A percentile compares a stretch with the other conserved stretches of the same genome.
These are phyloP conservation scores for Tarenaya hassleriana DNA, from an alignment of 345 rosid species.

Conservation along the genomic window DNA sequence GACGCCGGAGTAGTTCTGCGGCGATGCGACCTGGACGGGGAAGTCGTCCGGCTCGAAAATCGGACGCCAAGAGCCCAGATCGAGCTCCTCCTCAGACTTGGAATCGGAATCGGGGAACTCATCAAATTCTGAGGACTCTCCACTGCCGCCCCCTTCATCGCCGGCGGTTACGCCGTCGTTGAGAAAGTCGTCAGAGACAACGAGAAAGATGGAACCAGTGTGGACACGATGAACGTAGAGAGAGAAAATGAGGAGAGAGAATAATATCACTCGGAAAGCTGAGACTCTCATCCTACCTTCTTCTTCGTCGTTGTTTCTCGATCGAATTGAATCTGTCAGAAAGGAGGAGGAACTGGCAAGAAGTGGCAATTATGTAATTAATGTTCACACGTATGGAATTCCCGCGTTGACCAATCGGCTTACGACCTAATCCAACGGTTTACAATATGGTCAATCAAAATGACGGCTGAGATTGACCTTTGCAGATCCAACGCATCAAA, in stretches of 20 bases:
- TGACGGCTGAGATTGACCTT: constrained; percentile 16
- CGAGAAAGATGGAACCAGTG: constrained; percentile 66
- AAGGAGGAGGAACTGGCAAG: background rate
- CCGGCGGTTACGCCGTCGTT: constrained; percentile 38
- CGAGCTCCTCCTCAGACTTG: constrained; percentile 53
- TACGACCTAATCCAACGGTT: too few relatives aligned
- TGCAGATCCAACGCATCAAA: constrained; percentile 18
- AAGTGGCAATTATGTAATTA: constrained; percentile 13
- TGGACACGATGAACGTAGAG: constrained; percentile 29
- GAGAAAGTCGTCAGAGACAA: constrained; percentile 72
- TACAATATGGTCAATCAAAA: too few relatives aligned
- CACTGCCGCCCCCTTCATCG: constrained; percentile 31
- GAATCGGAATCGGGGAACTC: constrained; percentile 53
- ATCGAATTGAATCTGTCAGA: constrained; percentile 15
- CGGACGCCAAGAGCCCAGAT: constrained; percentile 78
- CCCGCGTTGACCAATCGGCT: constrained; percentile 24
- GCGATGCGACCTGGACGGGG: constrained; percentile 19
- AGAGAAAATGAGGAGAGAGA: constrained; percentile 34
- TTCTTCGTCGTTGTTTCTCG: constrained; percentile 21
- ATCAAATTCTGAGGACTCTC: constrained; percentile 39
- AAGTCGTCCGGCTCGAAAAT: constrained; percentile 51
- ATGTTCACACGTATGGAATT: background rate
- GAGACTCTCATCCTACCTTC: constrained; percentile 21
- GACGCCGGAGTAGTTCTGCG: constrained; percentile 38
- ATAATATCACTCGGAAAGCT: constrained; percentile 8